Evolutionary conservation across 2,329 filamentous ascomycete species (phyloP).

Genomic region (Sphaerulina musiva): DNA sequence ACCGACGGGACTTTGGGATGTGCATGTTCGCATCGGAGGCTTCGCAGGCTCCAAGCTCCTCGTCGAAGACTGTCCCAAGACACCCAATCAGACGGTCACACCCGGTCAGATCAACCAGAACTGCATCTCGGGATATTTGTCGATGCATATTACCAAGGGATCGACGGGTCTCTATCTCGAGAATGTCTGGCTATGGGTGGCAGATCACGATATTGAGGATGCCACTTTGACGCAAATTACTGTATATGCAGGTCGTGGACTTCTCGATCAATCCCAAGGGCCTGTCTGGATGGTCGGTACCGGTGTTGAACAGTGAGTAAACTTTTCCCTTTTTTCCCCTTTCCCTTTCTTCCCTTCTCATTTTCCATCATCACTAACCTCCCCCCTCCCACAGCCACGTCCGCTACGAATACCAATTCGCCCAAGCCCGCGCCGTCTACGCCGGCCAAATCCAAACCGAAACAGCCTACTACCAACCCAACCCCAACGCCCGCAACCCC

Average conservation of each 20-base stretch:
- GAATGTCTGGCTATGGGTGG: slow-evolving; percentile 85
- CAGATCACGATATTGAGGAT: slow-evolving; percentile 84
- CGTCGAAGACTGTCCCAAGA: slow-evolving; percentile 38
- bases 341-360: not conserved
- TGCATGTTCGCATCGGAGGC: slow-evolving; percentile 48
- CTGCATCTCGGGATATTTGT: slow-evolving; percentile 31
- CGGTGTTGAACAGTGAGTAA: slow-evolving; percentile 46
- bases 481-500: slow-evolving; percentile 64
- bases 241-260: slow-evolving; percentile 84
- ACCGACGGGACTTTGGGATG: slow-evolving; percentile 51
- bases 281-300: slow-evolving; percentile 58
- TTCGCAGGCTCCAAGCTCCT: slow-evolving; percentile 46
- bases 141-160: slow-evolving; percentile 44
- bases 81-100: slow-evolving; percentile 21
- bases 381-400: slow-evolving; percentile 34
- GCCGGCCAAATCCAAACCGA: slow-evolving; percentile 80
- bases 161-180: slow-evolving; percentile 66
- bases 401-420: slow-evolving; percentile 75
- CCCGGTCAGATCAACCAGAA: slow-evolving; percentile 19
- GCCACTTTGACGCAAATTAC: slow-evolving; percentile 65
- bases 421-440: slow-evolving; percentile 69
- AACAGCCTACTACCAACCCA: slow-evolving; percentile 78
- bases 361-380: not conserved
- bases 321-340: not conserved
- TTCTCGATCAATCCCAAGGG: slow-evolving; percentile 70